Evolutionary conservation across 1,284 basidiomycete genomes (phyloP).

Genomic region (Sporisorium exsertum): DNA sequence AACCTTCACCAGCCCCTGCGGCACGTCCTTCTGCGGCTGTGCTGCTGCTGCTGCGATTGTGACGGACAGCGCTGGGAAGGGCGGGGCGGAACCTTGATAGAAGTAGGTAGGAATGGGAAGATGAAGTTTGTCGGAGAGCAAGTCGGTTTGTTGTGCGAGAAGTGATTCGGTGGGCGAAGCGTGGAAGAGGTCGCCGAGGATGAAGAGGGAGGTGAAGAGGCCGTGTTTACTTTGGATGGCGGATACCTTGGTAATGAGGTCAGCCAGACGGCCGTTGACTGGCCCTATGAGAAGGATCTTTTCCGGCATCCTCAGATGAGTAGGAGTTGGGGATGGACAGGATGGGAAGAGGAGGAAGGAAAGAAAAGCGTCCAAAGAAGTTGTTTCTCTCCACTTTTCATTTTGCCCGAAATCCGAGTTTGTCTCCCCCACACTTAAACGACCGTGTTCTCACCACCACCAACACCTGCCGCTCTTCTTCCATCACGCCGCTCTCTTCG

Average conservation of each 20-base stretch:
- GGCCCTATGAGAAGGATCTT: constrained; percentile 86
- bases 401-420: constrained; percentile 26
- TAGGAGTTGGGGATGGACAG: background rate
- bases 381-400: constrained; percentile 23
- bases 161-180: constrained; percentile 57
- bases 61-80: constrained; percentile 6
- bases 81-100: constrained; percentile 78
- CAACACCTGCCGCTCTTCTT: background rate
- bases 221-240: constrained; percentile 92
- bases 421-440: background rate
- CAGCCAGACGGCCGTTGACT: constrained; percentile 79
- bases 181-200: constrained; percentile 91
- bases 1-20: constrained; percentile 21
- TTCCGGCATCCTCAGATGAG: constrained; percentile 35
- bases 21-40: background rate
- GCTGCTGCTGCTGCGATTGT: constrained; percentile 10
- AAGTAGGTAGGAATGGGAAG: constrained; percentile 92
- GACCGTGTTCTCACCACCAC: background rate
- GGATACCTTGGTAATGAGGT: constrained; percentile 83
- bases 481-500: background rate
- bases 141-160: constrained; percentile 73
- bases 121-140: constrained; percentile 77
- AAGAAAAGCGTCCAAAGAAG: too few species aligned
- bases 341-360: constrained; percentile 4
- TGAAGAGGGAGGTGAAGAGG: constrained; percentile 88